phyloP scores from a whole-genome alignment of 192 early-diverging fungal genomes.

The Phycomyces nitens region DNA sequence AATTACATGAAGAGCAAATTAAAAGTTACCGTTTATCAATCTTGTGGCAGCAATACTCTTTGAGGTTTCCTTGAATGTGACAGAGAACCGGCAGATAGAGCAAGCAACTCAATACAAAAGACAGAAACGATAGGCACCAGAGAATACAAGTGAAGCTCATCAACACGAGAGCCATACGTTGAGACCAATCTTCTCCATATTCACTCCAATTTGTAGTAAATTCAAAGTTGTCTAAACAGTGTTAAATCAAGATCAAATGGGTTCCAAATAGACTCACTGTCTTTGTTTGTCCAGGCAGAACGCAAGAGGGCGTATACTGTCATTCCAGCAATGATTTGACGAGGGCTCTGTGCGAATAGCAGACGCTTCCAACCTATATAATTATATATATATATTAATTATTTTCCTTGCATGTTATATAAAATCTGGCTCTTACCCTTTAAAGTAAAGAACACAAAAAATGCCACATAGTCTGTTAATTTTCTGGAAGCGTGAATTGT shows the following conservation, averaged over 20 bases:
- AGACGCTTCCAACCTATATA: conserved; percentile 78
- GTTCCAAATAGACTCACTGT: background rate
- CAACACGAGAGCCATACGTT: conserved; percentile 23
- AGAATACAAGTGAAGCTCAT: conserved; percentile 66
- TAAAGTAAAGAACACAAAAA: conserved; percentile 86
- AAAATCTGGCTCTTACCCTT: conserved; percentile 48
- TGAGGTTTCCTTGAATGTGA: conserved; percentile 80
- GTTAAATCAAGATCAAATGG: background rate
- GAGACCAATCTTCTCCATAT: conserved; percentile 29
- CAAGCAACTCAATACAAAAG: conserved; percentile 56
- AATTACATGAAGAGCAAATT: background rate
- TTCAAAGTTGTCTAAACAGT: conserved; percentile 12
- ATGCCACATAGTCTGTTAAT: conserved; percentile 64
- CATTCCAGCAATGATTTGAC: conserved; percentile 66
- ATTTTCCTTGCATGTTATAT: background rate
- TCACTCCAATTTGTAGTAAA: conserved; percentile 9
- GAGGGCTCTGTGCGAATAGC: conserved; percentile 77
- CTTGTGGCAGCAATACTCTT: conserved; percentile 87
- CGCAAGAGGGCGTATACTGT: conserved; percentile 43
- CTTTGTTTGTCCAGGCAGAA: conserved; percentile 22
- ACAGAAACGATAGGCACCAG: conserved; percentile 53
- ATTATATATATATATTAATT: background rate
- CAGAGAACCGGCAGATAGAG: conserved; percentile 77
- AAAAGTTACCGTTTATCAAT: conserved; percentile 75
- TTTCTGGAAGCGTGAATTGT: conserved; percentile 67